A percentile compares a stretch with the other conserved stretches of the same genome.
phyloP scores from a whole-genome alignment of 176 grass and related monocot genomes.

The Eleusine coracana region DNA sequence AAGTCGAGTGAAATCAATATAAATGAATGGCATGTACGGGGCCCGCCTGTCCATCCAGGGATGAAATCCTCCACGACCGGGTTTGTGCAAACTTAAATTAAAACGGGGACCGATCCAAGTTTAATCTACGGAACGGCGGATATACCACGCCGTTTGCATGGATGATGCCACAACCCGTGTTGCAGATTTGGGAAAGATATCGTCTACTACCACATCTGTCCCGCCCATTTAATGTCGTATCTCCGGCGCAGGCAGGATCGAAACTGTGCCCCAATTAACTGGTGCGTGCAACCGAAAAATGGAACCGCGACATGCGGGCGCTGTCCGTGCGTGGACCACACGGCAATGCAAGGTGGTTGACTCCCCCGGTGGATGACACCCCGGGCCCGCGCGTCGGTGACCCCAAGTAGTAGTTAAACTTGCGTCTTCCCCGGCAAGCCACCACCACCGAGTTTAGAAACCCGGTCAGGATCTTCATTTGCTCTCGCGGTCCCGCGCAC shows the following conservation, averaged over 20 bases:
- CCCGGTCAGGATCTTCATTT: too few species aligned
- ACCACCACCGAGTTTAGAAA: too few species aligned
- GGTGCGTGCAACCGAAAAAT: not conserved
- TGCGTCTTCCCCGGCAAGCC: not conserved
- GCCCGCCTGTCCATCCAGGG: too few species aligned
- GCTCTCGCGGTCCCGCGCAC: too few species aligned
- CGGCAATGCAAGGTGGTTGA: constrained; percentile 25
- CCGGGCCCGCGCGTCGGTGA: not conserved
- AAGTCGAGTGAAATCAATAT: too few species aligned
- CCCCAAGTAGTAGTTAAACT: too few species aligned
- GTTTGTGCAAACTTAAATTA: too few species aligned
- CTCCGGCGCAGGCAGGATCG: too few species aligned
- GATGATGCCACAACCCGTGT: not conserved
- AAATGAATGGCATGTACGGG: too few species aligned
- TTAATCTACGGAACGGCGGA: not conserved
- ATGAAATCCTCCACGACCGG: too few species aligned
- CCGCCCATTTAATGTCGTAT: not conserved
- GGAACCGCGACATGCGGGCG: constrained; percentile 31
- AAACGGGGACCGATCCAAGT: too few species aligned
- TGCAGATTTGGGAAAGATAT: not conserved
- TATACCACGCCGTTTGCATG: too few species aligned
- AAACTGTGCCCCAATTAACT: not conserved
- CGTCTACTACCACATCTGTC: not conserved
- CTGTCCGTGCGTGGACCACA: constrained; percentile 42
- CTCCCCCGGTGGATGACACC: not conserved